These are phyloP conservation scores for Pyrenophora seminiperda DNA, from an alignment of 2,329 filamentous ascomycete species.

Conservation along the genomic window DNA sequence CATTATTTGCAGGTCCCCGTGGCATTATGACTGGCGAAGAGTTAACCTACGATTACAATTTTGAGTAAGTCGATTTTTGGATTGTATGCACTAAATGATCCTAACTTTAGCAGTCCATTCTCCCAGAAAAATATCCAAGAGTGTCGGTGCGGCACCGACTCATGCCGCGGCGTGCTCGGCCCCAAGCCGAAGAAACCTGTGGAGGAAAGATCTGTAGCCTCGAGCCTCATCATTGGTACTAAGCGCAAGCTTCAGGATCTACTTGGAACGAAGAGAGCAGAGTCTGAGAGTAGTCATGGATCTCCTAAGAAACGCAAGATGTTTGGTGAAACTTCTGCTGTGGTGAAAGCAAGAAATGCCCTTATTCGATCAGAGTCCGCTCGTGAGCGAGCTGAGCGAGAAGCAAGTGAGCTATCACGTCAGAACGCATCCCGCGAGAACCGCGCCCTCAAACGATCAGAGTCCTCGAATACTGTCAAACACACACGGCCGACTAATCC, in stretches of 20 bases:
- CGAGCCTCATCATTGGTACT: conserved; percentile 37
- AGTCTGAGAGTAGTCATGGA: conserved; percentile 30
- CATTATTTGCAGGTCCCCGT: conserved; percentile 86
- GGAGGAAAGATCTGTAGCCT: conserved; percentile 40
- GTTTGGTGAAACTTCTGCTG: conserved; percentile 19
- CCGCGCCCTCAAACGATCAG: conserved; percentile 38
- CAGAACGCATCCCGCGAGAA: conserved; percentile 41
- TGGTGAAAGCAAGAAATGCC: conserved; percentile 35
- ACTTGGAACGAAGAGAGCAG: conserved; percentile 25
- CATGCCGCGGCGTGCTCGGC: conserved; percentile 66
- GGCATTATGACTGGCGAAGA: conserved; percentile 96
- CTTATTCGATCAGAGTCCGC: conserved; percentile 26
- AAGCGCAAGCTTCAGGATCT: conserved; percentile 45
- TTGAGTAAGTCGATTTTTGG: conserved; percentile 58
- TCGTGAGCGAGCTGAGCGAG: conserved; percentile 33
- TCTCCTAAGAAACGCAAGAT: conserved; percentile 44
- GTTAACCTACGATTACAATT: conserved; percentile 90
- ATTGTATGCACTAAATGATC: background rate
- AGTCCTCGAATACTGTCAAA: conserved; percentile 17
- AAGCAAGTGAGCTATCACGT: conserved; percentile 35
- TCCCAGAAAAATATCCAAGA: conserved; percentile 67
- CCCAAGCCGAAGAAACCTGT: conserved; percentile 58
- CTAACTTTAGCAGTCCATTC: conserved; percentile 37
- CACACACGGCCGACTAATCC: conserved; percentile 16
- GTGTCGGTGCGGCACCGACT: conserved; percentile 65